Evolutionary conservation across 1,284 basidiomycete species (phyloP).

Genomic region (Sporisorium scitamineum): DNA sequence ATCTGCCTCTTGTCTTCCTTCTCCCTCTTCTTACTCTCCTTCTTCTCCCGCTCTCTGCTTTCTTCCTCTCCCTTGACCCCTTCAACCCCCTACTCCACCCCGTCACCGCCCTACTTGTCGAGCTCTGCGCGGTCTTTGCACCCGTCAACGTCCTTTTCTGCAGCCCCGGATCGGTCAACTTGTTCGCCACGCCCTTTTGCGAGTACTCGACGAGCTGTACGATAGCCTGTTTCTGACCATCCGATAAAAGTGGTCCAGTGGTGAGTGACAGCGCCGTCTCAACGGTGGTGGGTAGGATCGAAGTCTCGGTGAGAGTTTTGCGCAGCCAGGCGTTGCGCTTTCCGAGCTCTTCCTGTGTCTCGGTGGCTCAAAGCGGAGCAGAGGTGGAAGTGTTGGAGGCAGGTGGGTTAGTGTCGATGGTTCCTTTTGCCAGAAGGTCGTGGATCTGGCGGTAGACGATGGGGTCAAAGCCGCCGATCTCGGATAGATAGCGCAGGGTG

Average conservation of each 20-base stretch:
- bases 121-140: slow-evolving; percentile 18
- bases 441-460: slow-evolving; percentile 21
- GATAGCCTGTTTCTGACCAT: slow-evolving; percentile 36
- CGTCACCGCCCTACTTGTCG: neutral
- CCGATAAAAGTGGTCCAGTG: slow-evolving; percentile 39
- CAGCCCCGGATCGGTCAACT: slow-evolving; percentile 46
- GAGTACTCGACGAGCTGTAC: slow-evolving; percentile 42
- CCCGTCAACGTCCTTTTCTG: slow-evolving; percentile 21
- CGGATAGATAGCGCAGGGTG: slow-evolving; percentile 23
- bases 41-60: slow-evolving; percentile 7
- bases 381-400: too few species aligned
- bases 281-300: slow-evolving; percentile 44
- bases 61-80: slow-evolving; percentile 12
- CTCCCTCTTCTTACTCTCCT: slow-evolving; percentile 12
- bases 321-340: slow-evolving; percentile 46
- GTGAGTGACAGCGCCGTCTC: slow-evolving; percentile 44
- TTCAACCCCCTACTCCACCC: slow-evolving; percentile 10
- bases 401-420: neutral
- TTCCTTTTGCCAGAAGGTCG: slow-evolving; percentile 11
- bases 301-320: slow-evolving; percentile 37
- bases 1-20: slow-evolving; percentile 31
- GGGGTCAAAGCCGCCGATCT: slow-evolving; percentile 26
- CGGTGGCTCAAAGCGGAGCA: neutral
- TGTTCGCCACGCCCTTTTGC: slow-evolving; percentile 40
- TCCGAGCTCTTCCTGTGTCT: slow-evolving; percentile 19